Conservation (phyloP, 1,284 basidiomycete genomes). For the Vanrija pseudolonga region DNA sequence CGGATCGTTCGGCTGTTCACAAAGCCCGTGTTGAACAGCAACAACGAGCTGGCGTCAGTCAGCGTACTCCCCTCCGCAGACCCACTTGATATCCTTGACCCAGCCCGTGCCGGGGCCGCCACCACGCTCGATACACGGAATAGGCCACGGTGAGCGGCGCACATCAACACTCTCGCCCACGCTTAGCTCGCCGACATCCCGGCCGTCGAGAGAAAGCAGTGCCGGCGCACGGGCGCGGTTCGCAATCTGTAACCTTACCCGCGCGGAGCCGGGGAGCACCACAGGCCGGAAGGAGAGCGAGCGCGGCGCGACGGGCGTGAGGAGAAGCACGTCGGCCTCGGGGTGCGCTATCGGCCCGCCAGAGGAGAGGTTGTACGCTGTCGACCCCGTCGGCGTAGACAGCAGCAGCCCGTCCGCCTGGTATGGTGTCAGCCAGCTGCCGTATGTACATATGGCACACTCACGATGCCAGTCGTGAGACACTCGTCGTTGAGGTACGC, state of each 20-base stretch:
- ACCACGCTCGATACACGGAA: slow-evolving; percentile 84
- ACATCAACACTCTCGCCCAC: slow-evolving; percentile 82
- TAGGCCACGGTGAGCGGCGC: slow-evolving; percentile 77
- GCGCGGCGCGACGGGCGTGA: slow-evolving; percentile 92
- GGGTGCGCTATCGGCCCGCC: slow-evolving; percentile 96
- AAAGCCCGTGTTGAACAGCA: slow-evolving; percentile 88
- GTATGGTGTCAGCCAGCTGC: neutral
- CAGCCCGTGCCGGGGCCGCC: slow-evolving; percentile 82
- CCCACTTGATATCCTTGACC: slow-evolving; percentile 86
- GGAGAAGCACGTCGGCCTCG: slow-evolving; percentile 77
- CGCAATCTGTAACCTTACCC: slow-evolving; percentile 79
- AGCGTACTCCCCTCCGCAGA: slow-evolving; percentile 3
- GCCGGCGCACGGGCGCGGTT: slow-evolving; percentile 77
- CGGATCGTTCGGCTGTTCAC: slow-evolving; percentile 61
- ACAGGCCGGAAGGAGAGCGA: slow-evolving; percentile 89
- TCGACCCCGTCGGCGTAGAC: slow-evolving; percentile 93
- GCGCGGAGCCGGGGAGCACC: slow-evolving; percentile 73
- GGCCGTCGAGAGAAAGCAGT: slow-evolving; percentile 88
- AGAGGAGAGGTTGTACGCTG: slow-evolving; percentile 91
- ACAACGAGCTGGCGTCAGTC: slow-evolving; percentile 55
- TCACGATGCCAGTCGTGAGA: slow-evolving; percentile 87
- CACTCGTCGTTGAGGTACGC: slow-evolving; percentile 91
- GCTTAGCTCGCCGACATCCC: slow-evolving; percentile 69
- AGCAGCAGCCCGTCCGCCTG: slow-evolving; percentile 95
- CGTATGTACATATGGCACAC: slow-evolving; percentile 47